Conservation (phyloP, 2,329 filamentous ascomycete species). For the Botrytis galanthina region DNA sequence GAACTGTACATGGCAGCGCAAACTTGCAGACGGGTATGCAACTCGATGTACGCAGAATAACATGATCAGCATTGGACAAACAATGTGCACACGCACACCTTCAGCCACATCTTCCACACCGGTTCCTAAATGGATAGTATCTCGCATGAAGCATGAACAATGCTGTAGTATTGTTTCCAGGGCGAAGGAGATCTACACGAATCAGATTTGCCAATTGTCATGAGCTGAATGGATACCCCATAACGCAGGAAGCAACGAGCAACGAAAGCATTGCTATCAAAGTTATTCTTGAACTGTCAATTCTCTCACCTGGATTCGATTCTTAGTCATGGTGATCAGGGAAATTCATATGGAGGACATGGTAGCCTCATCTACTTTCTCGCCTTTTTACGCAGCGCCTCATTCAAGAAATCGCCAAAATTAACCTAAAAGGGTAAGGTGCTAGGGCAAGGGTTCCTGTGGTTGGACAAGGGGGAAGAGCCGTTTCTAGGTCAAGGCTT, state of each 20-base stretch:
- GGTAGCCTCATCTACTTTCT: slow-evolving; percentile 13
- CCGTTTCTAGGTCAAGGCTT: slow-evolving; percentile 19
- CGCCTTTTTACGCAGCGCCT: slow-evolving; percentile 18
- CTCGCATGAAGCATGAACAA: slow-evolving; percentile 16
- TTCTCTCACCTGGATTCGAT: not conserved
- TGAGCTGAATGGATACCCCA: slow-evolving; percentile 15
- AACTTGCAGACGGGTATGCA: slow-evolving; percentile 18
- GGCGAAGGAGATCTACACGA: not conserved
- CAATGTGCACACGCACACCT: not conserved
- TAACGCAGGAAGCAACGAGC: slow-evolving; percentile 15
- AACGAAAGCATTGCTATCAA: slow-evolving; percentile 6
- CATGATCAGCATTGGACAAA: slow-evolving; percentile 9
- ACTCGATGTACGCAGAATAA: slow-evolving; percentile 2
- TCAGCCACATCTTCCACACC: slow-evolving; percentile 12
- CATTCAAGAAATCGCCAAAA: slow-evolving; percentile 13
- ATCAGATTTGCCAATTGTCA: not conserved
- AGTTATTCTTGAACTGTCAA: slow-evolving; percentile 12
- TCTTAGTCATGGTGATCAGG: not conserved
- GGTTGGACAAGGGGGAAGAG: slow-evolving; percentile 15
- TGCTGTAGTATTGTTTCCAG: not conserved
- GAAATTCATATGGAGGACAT: not conserved
- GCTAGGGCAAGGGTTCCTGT: not conserved
- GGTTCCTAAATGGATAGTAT: slow-evolving; percentile 13
- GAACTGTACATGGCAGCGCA: slow-evolving; percentile 16
- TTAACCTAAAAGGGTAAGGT: slow-evolving; percentile 17